Evolutionary conservation across 768 basidiomycete genomes (phyloP).

Genomic region (Phylloporus sp.): DNA sequence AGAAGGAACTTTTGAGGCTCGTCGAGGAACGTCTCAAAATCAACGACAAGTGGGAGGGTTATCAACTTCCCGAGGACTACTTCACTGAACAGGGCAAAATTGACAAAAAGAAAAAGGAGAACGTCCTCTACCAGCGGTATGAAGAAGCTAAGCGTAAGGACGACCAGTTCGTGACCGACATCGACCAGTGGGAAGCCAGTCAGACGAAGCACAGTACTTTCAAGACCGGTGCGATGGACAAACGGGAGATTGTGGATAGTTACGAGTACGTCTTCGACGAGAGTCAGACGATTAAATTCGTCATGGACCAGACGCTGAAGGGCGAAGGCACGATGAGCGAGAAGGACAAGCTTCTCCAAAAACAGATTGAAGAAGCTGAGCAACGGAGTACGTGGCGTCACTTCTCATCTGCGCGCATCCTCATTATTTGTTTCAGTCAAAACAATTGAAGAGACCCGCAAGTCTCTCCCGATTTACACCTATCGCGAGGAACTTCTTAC

Average conservation of each 20-base stretch:
- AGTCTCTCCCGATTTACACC: conserved; percentile 86
- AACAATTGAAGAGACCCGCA: conserved; percentile 90
- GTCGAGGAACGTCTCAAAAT: conserved; percentile 94
- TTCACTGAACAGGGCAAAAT: conserved; percentile 98
- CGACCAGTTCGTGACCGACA: conserved; percentile 92
- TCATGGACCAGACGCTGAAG: conserved; percentile 75
- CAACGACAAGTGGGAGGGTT: conserved; percentile 94
- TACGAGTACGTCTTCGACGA: conserved; percentile 99
- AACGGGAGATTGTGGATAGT: conserved; percentile 71
- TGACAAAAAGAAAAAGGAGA: conserved; percentile 93
- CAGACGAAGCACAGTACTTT: conserved; percentile 89
- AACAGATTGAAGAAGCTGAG: conserved; percentile 90
- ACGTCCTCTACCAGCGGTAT: conserved; percentile 89
- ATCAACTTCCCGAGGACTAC: conserved; percentile 96
- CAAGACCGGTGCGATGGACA: conserved; percentile 90
- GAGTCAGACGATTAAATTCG: conserved; percentile 92
- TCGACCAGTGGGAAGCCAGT: conserved; percentile 95
- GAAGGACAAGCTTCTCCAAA: conserved; percentile 79
- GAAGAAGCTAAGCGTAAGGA: conserved; percentile 90
- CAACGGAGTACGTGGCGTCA: conserved; percentile 62
- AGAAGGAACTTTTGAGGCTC: conserved; percentile 87
- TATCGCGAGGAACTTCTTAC: conserved; percentile 86
- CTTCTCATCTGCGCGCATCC: background rate
- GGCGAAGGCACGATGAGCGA: conserved; percentile 71
- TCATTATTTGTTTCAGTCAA: conserved; percentile 47